phyloP scores from a whole-genome alignment of 2,329 filamentous ascomycete species.

The Trichoderma semiorbis region DNA sequence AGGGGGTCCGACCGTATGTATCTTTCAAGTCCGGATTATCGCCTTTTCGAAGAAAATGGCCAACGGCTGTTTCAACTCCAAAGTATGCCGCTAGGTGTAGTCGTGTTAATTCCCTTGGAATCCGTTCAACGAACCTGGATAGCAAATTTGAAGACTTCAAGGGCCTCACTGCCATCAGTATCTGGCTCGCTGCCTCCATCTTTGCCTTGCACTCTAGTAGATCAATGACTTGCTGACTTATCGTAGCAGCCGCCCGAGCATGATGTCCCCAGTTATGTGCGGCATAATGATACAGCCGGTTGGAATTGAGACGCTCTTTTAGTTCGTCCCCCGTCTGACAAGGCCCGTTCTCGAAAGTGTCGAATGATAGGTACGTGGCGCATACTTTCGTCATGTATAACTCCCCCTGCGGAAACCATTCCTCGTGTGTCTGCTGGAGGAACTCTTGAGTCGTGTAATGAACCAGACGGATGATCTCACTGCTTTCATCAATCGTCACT shows the following conservation, averaged over 20 bases:
- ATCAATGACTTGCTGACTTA: neutral
- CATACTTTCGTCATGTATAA: constrained; percentile 30
- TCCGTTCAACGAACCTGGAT: too few species aligned
- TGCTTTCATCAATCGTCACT: constrained; percentile 39
- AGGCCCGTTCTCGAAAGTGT: constrained; percentile 23
- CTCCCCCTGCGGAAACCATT: constrained; percentile 33
- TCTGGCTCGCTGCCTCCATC: neutral
- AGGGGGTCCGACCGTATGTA: neutral
- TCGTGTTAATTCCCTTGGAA: too few species aligned
- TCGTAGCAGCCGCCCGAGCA: neutral
- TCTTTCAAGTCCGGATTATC: neutral
- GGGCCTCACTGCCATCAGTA: neutral
- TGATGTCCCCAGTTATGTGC: neutral
- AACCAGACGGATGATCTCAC: constrained; percentile 37
- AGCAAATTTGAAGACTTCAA: too few species aligned
- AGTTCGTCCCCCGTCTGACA: neutral
- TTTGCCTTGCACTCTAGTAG: neutral
- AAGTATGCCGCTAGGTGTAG: neutral
- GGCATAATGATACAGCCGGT: neutral
- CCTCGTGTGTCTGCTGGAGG: constrained; percentile 30
- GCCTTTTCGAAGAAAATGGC: neutral
- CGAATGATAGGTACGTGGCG: constrained; percentile 36
- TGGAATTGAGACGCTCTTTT: neutral
- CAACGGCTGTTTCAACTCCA: neutral
- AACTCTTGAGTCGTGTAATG: constrained; percentile 47